Evolutionary conservation across 2,329 filamentous ascomycete genomes (phyloP).

Genomic region (Ophiocordyceps robertsii): DNA sequence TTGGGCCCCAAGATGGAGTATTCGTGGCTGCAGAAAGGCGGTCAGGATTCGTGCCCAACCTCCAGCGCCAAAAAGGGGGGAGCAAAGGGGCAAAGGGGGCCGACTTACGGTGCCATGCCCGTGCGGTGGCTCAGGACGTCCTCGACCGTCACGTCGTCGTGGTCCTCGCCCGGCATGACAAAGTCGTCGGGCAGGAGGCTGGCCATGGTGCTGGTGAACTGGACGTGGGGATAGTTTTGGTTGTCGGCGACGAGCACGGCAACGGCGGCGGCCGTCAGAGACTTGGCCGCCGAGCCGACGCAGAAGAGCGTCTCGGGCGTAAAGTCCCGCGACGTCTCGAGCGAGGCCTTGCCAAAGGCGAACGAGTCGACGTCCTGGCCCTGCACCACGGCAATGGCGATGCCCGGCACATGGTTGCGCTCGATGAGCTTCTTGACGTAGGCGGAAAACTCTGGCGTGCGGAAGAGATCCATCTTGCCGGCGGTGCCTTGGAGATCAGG

Average conservation of each 20-base stretch:
- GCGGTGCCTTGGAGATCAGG: neutral
- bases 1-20: conserved; percentile 8
- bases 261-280: conserved; percentile 11
- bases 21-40: conserved; percentile 8
- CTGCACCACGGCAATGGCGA: conserved; percentile 11
- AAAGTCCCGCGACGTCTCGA: conserved; percentile 6
- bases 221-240: conserved; percentile 8
- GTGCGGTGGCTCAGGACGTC: conserved; percentile 12
- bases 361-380: conserved; percentile 6
- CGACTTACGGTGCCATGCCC: conserved; percentile 10
- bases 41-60: neutral
- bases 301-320: conserved; percentile 14
- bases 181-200: conserved; percentile 13
- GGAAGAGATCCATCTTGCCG: conserved; percentile 6
- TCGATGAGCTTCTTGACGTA: conserved; percentile 8
- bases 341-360: conserved; percentile 8
- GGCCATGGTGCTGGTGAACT: conserved; percentile 10
- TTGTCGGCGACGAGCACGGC: conserved; percentile 10
- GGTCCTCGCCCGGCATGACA: conserved; percentile 8
- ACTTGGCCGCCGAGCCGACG: conserved; percentile 12
- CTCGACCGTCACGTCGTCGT: conserved; percentile 11
- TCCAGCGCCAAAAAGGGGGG: neutral
- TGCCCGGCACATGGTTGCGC: conserved; percentile 9
- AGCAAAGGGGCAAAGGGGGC: neutral
- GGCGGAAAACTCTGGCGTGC: conserved; percentile 4